Evolutionary conservation across 306 rosid genomes (phyloP), one percentile per base, ranked within the genome.

Genomic region (Parietaria judaica): DNA sequence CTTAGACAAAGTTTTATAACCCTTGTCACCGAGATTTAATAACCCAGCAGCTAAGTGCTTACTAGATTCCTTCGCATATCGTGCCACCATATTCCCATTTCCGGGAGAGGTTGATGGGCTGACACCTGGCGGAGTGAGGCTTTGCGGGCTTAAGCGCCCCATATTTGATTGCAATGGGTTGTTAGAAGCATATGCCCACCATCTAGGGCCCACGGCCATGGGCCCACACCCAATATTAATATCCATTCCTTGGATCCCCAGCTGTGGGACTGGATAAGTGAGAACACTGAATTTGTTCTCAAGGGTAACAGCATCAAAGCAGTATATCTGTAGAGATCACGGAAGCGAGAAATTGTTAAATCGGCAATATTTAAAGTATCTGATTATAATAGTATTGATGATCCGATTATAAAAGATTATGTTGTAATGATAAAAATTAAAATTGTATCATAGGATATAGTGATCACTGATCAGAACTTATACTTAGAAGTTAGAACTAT

Each of bases 61-160:
- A 76, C 99, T 83, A 74, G 99, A 94, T 68, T 94, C 99, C 90
- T 86, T 83, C 56, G 99, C 99, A 83, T 88, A 94, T 66, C 94
- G 90, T 41, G 99, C 99, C 70, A 92, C 86, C 68, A 84, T 67
- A 81, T 66, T 94, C 73, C 99, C 97, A 67, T 43, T 81, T 72
- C 94, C 70, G 36, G 99, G 99, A 53, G 99, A 94, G 45, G 95
- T 88, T 65, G 97, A 88, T 65, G 99, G 99, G 73, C 97, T 88
- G 60, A 76, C 94, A 61, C 86, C 73, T 23, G 95, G 81, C 69
- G 99, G 99, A 34, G 97, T 94, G 68, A 84, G 87, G 71, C 87
- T 81, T 55, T 84, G 95, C 12, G 99, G 99, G 78, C 97, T 94
- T 54, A 94, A 67, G 68, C 86, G 84, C 60, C 89, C 86, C 15